A percentile compares a stretch with the other conserved stretches of the same genome.
phyloP scores from a whole-genome alignment of 495 filamentous ascomycete genomes.

The Pyrenopolyporus hunteri region DNA sequence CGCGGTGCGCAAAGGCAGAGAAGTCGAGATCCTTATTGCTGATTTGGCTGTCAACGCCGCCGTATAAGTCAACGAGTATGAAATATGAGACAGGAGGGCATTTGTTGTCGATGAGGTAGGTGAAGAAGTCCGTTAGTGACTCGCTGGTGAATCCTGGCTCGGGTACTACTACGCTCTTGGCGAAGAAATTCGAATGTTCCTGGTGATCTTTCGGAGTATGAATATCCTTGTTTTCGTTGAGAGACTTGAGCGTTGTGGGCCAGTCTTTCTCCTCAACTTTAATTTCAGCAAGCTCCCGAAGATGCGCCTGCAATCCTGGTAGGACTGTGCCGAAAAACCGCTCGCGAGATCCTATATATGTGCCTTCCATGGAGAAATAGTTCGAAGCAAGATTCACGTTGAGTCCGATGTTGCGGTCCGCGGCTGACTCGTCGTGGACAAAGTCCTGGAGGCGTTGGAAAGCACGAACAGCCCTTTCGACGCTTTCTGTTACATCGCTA shows the following conservation, averaged over 20 bases:
- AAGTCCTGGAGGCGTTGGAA: constrained; percentile 47
- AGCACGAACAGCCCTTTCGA: constrained; percentile 29
- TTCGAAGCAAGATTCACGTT: constrained; percentile 41
- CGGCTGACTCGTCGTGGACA: constrained; percentile 28
- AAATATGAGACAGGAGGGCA: constrained; percentile 42
- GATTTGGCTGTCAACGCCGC: constrained; percentile 52
- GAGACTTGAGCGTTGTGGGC: constrained; percentile 35
- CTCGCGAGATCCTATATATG: constrained; percentile 40
- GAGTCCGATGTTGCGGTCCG: constrained; percentile 44
- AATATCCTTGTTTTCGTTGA: constrained; percentile 41
- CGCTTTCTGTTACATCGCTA: constrained; percentile 25
- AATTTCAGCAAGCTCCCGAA: constrained; percentile 16
- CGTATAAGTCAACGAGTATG: constrained; percentile 55
- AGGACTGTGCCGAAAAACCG: constrained; percentile 38
- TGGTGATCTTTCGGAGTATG: constrained; percentile 37
- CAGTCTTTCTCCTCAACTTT: constrained; percentile 31
- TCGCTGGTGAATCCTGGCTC: constrained; percentile 27
- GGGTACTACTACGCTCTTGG: constrained; percentile 51
- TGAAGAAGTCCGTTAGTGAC: constrained; percentile 47
- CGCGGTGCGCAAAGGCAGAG: constrained; percentile 54
- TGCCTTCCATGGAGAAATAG: constrained; percentile 44
- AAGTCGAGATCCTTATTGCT: constrained; percentile 37
- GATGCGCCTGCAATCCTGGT: constrained; percentile 37
- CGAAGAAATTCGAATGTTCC: constrained; percentile 53
- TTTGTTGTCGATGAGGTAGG: constrained; percentile 31